Conservation (phyloP, 2,329 filamentous ascomycete species). For the Penicillium italicum region DNA sequence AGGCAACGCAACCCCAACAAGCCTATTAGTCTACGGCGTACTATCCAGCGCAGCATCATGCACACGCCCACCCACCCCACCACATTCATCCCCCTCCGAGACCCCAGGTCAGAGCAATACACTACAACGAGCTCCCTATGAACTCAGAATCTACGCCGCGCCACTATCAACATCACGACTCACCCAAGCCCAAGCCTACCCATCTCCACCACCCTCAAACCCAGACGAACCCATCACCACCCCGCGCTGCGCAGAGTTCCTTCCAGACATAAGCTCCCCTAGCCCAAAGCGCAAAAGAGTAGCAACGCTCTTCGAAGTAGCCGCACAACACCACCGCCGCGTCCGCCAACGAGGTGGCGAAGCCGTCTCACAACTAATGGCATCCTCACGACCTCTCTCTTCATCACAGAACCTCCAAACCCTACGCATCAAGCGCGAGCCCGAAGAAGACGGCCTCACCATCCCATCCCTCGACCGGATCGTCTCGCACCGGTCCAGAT, state of each 20-base stretch:
- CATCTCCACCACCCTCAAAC: slow-evolving; percentile 27
- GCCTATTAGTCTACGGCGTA: slow-evolving; percentile 40
- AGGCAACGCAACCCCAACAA: slow-evolving; percentile 27
- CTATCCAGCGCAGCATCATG: slow-evolving; percentile 30
- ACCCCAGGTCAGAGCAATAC: slow-evolving; percentile 10
- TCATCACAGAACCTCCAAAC: slow-evolving; percentile 31
- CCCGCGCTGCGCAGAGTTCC: slow-evolving; percentile 32
- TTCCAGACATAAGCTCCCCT: slow-evolving; percentile 38
- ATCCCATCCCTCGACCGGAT: slow-evolving; percentile 30
- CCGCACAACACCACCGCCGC: slow-evolving; percentile 40
- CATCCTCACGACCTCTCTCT: slow-evolving; percentile 27
- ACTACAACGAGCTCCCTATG: slow-evolving; percentile 18
- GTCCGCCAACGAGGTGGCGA: slow-evolving; percentile 41
- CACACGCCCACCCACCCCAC: slow-evolving; percentile 35
- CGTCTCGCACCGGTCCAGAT: slow-evolving; percentile 30
- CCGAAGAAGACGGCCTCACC: slow-evolving; percentile 27
- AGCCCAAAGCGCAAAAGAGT: slow-evolving; percentile 44
- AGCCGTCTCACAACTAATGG: slow-evolving; percentile 41
- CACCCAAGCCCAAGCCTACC: slow-evolving; percentile 33
- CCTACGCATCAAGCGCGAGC: slow-evolving; percentile 37
- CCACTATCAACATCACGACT: slow-evolving; percentile 36
- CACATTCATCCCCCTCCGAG: slow-evolving; percentile 32
- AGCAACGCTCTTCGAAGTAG: slow-evolving; percentile 42
- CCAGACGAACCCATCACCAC: slow-evolving; percentile 16
- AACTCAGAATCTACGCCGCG: slow-evolving; percentile 38